Base-by-base conservation (phyloP, 495 filamentous ascomycete genomes). In the Aspergillus biplanus region DNA sequence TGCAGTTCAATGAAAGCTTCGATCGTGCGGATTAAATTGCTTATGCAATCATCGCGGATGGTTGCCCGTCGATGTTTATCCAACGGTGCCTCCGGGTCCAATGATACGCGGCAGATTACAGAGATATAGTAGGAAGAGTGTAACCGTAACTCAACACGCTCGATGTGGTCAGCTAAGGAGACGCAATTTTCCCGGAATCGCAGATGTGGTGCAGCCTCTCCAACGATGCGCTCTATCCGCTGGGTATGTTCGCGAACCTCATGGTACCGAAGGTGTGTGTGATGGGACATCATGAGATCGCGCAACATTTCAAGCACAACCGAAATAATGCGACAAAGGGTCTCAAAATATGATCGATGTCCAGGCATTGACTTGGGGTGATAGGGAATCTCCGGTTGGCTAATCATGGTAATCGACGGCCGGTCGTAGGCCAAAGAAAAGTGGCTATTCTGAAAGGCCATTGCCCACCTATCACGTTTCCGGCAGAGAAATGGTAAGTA, bases 361-460 rank as follows among this genome's bases (percentile, higher is more conserved):
- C 82, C 82, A 1, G 80, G 79, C 67, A 77, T 78, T 0, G 79
- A 80, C 62, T 82, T 76, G 18, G 71, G 77, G 60, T 79, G 72
- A 57, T 78, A 78, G 11, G 82, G 78, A 50, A 85, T 82, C 33
- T 82, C 78, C 5, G 78, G 77, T 63, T 84, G 82, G 55, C 77
- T 81, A 35, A 82, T 76, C 64, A 82, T 81, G 5, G 81, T 83
- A 33, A 83, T 82, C 5, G 83, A 84, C 15, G 81, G 82, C 46
- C 85, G 72, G 64, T 88, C 85, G 73, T 86, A 88, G 5, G 84
- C 83, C 27, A 88, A 80, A 6, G 83, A 86, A 46, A 88, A 80
- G 54, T 87, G 78, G 58, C 82, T 85, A 61, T 88, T 86, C 62
- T 87, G 85, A 73, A 86, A 88, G 6, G 85, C 77, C 70, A 88